Conservation (phyloP, 257 asterid species). For the Nicotiana paniculata region DNA sequence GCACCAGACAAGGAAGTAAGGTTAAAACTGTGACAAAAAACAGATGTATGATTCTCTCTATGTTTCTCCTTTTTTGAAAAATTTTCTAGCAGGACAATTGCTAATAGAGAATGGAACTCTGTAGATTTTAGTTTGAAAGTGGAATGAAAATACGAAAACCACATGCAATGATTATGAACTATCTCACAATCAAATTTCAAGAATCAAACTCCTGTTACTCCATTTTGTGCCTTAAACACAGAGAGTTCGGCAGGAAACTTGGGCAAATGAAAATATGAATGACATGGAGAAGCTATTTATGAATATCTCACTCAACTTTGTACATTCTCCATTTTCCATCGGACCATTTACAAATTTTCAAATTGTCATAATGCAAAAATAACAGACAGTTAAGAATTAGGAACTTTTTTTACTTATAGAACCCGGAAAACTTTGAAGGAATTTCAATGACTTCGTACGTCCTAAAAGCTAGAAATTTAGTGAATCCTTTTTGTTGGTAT, state of each 20-base stretch:
- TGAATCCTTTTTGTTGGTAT: too few relatives aligned
- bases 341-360: background rate
- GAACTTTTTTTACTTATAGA: background rate
- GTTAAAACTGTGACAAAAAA: background rate
- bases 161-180: background rate
- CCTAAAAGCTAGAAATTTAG: too few relatives aligned
- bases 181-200: background rate
- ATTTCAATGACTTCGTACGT: too few relatives aligned
- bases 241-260: background rate
- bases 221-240: background rate
- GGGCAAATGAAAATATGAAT: background rate
- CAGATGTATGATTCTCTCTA: background rate
- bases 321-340: background rate
- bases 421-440: background rate
- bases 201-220: background rate
- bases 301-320: background rate
- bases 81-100: background rate
- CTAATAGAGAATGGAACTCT: background rate
- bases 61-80: background rate
- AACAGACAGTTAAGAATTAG: background rate
- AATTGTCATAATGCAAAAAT: background rate
- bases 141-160: background rate
- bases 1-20: constrained; percentile 14
- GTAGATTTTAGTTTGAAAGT: background rate
- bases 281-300: background rate